Conservation (phyloP, 208 protist genomes). For the Trypanosoma melophagium region DNA sequence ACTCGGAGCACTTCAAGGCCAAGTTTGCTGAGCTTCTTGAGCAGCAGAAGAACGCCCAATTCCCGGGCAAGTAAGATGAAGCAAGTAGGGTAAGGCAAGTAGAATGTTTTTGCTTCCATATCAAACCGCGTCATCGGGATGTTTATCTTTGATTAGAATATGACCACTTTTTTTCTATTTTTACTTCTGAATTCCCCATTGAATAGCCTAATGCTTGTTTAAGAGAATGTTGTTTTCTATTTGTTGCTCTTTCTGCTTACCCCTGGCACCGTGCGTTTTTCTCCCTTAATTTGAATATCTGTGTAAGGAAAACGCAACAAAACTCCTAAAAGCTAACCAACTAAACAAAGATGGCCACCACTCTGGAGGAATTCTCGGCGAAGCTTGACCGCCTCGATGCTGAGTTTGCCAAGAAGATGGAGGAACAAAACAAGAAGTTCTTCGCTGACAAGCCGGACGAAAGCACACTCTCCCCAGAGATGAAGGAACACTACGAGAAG, state of each 20-base stretch:
- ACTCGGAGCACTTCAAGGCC: constrained; percentile 91
- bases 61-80: constrained; percentile 72
- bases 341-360: constrained; percentile 43
- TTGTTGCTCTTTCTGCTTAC: constrained; percentile 18
- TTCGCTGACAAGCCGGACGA: constrained; percentile 91
- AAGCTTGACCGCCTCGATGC: constrained; percentile 91
- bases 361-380: constrained; percentile 82
- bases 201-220: too few species aligned
- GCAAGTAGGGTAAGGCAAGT: too few species aligned
- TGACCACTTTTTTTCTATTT: too few species aligned
- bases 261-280: constrained; percentile 3
- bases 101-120: too few species aligned
- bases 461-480: constrained; percentile 85
- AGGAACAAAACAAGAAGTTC: constrained; percentile 92
- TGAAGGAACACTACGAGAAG: constrained; percentile 92
- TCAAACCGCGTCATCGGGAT: too few species aligned
- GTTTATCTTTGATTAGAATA: too few species aligned
- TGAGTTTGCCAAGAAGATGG: constrained; percentile 92
- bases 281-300: neutral
- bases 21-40: constrained; percentile 90
- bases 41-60: constrained; percentile 92
- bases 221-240: too few species aligned
- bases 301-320: neutral
- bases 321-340: neutral
- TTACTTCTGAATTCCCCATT: too few species aligned